phyloP scores from a whole-genome alignment of 352 stramenopile species.

The Pythium brachiatum region DNA sequence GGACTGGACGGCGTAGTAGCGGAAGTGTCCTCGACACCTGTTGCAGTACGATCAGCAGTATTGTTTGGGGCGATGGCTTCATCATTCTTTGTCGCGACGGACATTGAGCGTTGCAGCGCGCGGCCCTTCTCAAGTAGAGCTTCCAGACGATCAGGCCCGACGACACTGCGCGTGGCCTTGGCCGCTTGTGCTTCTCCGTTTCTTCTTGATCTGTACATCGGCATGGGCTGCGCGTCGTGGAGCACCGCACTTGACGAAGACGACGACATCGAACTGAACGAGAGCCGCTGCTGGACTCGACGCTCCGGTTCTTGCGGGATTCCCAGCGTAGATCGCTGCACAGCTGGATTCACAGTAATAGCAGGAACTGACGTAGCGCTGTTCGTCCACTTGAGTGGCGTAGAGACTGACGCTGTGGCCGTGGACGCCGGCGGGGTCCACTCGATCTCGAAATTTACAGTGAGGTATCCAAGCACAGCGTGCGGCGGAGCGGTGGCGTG shows the following conservation, averaged over 20 bases:
- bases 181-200: too few species aligned
- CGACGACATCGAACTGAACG: conserved; percentile 28
- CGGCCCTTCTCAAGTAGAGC: conserved; percentile 25
- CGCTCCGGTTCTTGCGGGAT: conserved; percentile 8
- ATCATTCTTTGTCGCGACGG: conserved; percentile 6
- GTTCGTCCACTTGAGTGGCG: conserved; percentile 24
- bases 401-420: not conserved
- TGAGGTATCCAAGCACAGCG: conserved; percentile 19
- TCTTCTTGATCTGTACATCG: not conserved
- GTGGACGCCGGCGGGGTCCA: conserved; percentile 1
- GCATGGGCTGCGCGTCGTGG: not conserved
- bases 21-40: not conserved
- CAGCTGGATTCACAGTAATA: conserved; percentile 18
- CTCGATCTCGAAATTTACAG: conserved; percentile 28
- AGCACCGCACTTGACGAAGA: not conserved
- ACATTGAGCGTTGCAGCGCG: conserved; percentile 27
- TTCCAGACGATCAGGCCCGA: conserved; percentile 1
- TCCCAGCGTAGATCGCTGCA: not conserved
- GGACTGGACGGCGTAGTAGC: not conserved
- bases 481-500: conserved; percentile 7
- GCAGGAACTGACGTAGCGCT: not conserved
- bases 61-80: not conserved
- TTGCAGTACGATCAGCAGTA: not conserved
- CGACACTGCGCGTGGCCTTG: not conserved
- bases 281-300: conserved; percentile 21